Evolutionary conservation across 768 basidiomycete species (phyloP).

Genomic region (Termitomyces sp.): DNA sequence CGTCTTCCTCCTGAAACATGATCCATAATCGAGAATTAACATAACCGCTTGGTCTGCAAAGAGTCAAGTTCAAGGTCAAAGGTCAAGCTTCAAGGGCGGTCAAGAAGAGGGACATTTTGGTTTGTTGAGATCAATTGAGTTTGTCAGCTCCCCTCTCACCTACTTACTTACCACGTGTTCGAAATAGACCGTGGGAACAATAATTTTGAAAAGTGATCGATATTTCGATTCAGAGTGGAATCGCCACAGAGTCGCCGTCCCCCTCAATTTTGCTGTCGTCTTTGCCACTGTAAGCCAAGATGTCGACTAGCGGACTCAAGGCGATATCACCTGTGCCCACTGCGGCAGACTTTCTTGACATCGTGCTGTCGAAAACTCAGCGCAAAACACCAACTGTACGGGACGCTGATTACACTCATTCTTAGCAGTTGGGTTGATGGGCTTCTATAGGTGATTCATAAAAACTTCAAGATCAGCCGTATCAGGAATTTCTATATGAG

Average conservation of each 20-base stretch:
- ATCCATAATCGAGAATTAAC: neutral
- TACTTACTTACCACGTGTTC: neutral
- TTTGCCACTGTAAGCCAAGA: constrained; percentile 20
- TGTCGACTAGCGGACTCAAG: constrained; percentile 90
- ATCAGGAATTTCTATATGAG: constrained; percentile 99
- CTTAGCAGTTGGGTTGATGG: neutral
- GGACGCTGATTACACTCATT: neutral
- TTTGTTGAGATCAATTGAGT: neutral
- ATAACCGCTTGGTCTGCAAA: too few relatives aligned
- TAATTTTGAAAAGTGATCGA: constrained; percentile 14
- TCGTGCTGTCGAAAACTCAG: constrained; percentile 91
- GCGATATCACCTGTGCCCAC: constrained; percentile 98
- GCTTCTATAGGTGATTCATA: constrained; percentile 81
- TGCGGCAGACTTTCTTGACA: constrained; percentile 91
- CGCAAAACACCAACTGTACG: constrained; percentile 93
- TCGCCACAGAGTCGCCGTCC: neutral
- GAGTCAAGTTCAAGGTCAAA: too few relatives aligned
- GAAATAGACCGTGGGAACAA: constrained; percentile 7
- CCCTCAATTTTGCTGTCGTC: neutral
- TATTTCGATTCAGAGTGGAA: constrained; percentile 3
- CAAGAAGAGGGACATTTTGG: too few relatives aligned
- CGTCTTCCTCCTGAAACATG: neutral
- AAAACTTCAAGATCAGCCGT: constrained; percentile 99
- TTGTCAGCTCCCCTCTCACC: neutral
- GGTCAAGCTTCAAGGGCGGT: too few relatives aligned